phyloP scores from a whole-genome alignment of 208 protist species.

The Trypanosoma avium region DNA sequence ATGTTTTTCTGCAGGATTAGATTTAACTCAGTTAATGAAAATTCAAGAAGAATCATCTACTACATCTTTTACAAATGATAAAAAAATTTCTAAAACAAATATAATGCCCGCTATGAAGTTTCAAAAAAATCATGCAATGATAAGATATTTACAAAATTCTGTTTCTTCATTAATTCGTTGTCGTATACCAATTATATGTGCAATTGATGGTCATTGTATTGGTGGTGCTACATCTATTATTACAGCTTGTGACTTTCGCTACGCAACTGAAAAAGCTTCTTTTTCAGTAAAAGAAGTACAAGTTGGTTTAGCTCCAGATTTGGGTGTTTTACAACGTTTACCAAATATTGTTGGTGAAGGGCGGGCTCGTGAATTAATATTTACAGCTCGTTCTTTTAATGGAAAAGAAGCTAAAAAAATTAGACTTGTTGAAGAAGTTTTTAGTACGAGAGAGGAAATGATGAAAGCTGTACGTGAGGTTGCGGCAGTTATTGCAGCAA shows the following conservation, averaged over 20 bases:
- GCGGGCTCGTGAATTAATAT: constrained; percentile 64
- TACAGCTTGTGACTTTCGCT: constrained; percentile 66
- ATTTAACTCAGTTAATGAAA: constrained; percentile 35
- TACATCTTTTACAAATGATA: neutral
- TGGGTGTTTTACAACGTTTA: constrained; percentile 71
- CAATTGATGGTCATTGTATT: constrained; percentile 69
- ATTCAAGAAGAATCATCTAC: constrained; percentile 11
- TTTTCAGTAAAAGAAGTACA: constrained; percentile 68
- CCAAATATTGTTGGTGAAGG: constrained; percentile 67
- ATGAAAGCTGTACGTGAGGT: constrained; percentile 36
- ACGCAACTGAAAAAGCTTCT: constrained; percentile 42
- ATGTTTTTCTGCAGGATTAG: constrained; percentile 61
- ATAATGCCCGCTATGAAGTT: constrained; percentile 53
- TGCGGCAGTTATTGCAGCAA: constrained; percentile 47
- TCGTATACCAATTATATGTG: constrained; percentile 59
- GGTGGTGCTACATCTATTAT: constrained; percentile 71
- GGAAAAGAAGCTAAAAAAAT: constrained; percentile 36
- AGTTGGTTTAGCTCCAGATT: constrained; percentile 73
- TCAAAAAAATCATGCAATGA: constrained; percentile 47
- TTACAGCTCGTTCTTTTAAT: constrained; percentile 51
- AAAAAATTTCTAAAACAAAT: neutral
- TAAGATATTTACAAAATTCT: constrained; percentile 49
- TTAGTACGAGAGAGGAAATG: constrained; percentile 40
- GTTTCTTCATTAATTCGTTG: constrained; percentile 59
- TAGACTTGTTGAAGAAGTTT: constrained; percentile 68